Percentiles rank a stretch among this genome's conserved stretches.
Evolutionary conservation across 192 early-diverging fungal species (phyloP).

Genomic region (Coemansia sp.): DNA sequence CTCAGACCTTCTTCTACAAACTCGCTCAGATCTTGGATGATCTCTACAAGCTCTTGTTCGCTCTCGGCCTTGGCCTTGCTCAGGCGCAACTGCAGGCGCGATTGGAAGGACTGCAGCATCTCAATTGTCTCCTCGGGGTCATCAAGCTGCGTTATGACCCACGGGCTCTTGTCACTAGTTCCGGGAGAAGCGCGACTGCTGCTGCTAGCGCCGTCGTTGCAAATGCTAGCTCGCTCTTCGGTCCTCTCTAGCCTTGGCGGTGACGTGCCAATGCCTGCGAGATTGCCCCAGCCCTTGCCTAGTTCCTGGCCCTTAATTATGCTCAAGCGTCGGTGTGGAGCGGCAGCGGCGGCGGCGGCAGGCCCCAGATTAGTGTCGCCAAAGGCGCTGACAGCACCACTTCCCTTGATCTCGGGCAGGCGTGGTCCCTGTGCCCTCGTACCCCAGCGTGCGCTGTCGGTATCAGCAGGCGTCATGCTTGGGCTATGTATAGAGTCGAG

Average conservation of each 20-base stretch:
- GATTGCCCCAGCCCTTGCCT: constrained; percentile 8
- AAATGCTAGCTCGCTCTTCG: background rate
- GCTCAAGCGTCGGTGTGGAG: constrained; percentile 33
- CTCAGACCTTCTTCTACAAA: constrained; percentile 52
- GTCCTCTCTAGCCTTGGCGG: background rate
- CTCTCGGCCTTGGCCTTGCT: constrained; percentile 34
- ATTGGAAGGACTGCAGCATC: constrained; percentile 22
- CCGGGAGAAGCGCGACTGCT: background rate
- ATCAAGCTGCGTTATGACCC: constrained; percentile 23
- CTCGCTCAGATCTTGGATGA: constrained; percentile 33
- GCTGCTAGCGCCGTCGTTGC: background rate
- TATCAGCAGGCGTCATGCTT: background rate
- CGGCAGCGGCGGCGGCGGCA: background rate
- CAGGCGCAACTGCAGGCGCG: constrained; percentile 23
- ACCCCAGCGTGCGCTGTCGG: background rate
- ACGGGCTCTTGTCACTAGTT: constrained; percentile 9
- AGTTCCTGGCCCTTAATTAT: constrained; percentile 33
- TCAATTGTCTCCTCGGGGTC: constrained; percentile 16
- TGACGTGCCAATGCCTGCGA: background rate
- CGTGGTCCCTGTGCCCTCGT: background rate
- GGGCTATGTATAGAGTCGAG: background rate
- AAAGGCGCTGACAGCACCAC: background rate
- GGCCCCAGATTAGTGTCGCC: background rate
- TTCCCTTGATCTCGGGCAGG: background rate
- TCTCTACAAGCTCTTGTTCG: constrained; percentile 40